Evolutionary conservation across 208 protist genomes (phyloP).

Genomic region (Trichomonas gallinae): DNA sequence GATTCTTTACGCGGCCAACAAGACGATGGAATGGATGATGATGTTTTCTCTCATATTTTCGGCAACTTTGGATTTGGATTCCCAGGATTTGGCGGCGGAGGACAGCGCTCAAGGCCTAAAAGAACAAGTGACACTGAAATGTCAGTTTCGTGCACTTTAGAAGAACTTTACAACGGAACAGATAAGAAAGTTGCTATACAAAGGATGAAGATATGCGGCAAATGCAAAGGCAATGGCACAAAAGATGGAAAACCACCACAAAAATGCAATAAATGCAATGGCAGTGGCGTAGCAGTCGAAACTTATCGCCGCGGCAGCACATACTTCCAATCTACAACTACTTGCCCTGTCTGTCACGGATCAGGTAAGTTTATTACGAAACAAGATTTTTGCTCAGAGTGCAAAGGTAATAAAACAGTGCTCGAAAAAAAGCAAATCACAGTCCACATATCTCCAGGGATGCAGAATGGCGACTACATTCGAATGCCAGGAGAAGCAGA

Average conservation of each 20-base stretch:
- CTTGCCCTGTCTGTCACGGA: background rate
- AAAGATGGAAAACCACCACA: background rate
- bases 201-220: background rate
- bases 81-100: too few relatives aligned
- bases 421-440: background rate
- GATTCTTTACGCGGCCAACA: background rate
- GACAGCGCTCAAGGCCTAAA: background rate
- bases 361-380: background rate
- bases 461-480: background rate
- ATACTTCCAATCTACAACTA: background rate
- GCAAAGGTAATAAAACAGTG: background rate
- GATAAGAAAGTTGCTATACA: background rate
- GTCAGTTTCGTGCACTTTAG: background rate
- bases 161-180: constrained; percentile 12
- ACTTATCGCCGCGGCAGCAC: background rate
- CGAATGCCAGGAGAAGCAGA: background rate
- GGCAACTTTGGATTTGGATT: background rate
- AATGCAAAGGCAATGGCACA: background rate
- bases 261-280: background rate
- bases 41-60: background rate
- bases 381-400: background rate
- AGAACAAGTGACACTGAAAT: background rate
- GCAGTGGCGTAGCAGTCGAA: background rate
- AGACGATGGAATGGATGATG: background rate
- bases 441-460: background rate